Conservation (phyloP, 805 yeast genomes). For the Kodamaea nitidulidarum region DNA sequence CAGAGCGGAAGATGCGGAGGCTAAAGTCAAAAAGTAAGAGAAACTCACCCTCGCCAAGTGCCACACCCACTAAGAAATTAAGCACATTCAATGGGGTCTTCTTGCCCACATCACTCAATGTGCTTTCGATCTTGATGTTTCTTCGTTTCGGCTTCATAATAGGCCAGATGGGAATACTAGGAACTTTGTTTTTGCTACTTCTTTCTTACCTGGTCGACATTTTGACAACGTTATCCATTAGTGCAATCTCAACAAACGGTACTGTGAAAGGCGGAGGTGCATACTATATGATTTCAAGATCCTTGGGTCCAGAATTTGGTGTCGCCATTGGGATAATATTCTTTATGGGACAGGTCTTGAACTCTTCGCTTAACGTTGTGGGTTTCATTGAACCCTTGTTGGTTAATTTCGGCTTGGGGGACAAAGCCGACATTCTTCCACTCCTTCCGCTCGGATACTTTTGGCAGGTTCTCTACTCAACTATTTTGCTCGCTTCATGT, state of each 20-base stretch:
- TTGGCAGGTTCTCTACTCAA: conserved; percentile 69
- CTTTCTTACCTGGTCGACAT: conserved; percentile 78
- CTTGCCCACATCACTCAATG: conserved; percentile 89
- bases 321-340: conserved; percentile 95
- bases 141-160: conserved; percentile 91
- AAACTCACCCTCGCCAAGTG: not conserved
- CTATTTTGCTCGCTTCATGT: conserved; percentile 64
- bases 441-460: conserved; percentile 67
- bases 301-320: conserved; percentile 97
- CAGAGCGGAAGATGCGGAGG: not conserved
- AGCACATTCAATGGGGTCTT: conserved; percentile 89
- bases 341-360: conserved; percentile 89
- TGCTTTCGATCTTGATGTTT: conserved; percentile 90
- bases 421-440: conserved; percentile 49
- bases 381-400: conserved; percentile 91
- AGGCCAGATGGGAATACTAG: conserved; percentile 90
- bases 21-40: conserved; percentile 4
- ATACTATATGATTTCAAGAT: conserved; percentile 92
- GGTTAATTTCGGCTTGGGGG: conserved; percentile 63
- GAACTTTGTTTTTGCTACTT: conserved; percentile 62
- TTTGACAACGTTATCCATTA: conserved; percentile 81
- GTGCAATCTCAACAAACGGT: conserved; percentile 97
- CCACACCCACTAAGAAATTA: conserved; percentile 40
- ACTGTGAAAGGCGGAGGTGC: conserved; percentile 98
- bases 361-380: conserved; percentile 88